Evolutionary conservation across 140 eudicot genomes (phyloP), one percentile per base, ranked within the genome.

Genomic region (Anethum foeniculum): DNA sequence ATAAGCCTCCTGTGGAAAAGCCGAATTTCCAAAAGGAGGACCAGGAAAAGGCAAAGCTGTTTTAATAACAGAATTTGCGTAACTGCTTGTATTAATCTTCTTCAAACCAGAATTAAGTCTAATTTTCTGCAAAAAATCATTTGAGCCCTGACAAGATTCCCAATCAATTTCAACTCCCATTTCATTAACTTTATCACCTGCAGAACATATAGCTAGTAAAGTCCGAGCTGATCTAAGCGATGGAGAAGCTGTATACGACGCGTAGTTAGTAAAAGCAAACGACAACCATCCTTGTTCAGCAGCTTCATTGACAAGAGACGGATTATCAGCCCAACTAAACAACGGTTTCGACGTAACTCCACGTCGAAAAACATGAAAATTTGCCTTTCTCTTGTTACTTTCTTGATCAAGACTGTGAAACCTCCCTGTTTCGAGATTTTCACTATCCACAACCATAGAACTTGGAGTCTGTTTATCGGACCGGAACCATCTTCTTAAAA

Each of bases 211-310:
- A 68, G 74, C 74, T 30, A 68, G 44, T 8, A 68, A 34, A 0
- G 74, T 68, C 74, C 74, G 44, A 68, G 74, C 74, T 68, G 74
- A 68, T 15, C 74, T 68, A 13, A 68, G 74, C 41, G 74, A 68
- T 43, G 74, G 49, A 71, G 77, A 71, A 0, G 32, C 47, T 3
- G 77, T 39, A 39, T 71, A 71, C 28, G 77, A 71, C 5, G 77
- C 77, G 21, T 71, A 71, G 51, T 71, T 71, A 1, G 77, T 71
- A 21, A 71, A 71, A 38, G 77, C 77, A 39, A 71, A 78, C 25
- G 89, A 76, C 0, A 96, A 86, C 99, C 99, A 95, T n/a, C 99
- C 99, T 27, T 92, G 88, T 34, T 69, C 75, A 34, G 46, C 75
- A 39, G 77, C 77, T 19, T 71, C 77, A 68, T 5, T 15, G 1